Conservation (phyloP, 306 rosid genomes). For the Rosa multiflora region DNA sequence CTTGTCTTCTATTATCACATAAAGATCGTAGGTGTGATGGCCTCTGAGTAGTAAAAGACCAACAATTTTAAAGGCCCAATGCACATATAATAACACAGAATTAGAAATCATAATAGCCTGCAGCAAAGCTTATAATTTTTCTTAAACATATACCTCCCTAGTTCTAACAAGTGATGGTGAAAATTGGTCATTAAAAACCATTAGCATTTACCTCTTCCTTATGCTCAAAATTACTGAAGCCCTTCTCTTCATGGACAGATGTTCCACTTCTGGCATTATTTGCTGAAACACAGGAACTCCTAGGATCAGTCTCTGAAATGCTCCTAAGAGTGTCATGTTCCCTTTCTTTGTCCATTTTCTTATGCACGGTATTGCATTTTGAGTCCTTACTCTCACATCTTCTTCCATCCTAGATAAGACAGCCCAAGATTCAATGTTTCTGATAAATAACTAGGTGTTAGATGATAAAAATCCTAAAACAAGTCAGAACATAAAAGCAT, state of each 20-base stretch:
- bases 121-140: neutral
- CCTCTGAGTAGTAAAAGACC: neutral
- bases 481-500: slow-evolving; percentile 16
- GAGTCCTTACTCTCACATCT: slow-evolving; percentile 39
- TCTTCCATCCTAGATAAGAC: slow-evolving; percentile 54
- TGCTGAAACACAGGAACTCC: slow-evolving; percentile 26
- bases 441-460: slow-evolving; percentile 13
- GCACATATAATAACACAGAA: neutral
- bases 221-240: slow-evolving; percentile 27
- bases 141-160: neutral
- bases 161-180: neutral
- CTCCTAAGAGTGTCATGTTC: slow-evolving; percentile 26
- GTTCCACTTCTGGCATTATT: slow-evolving; percentile 36
- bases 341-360: slow-evolving; percentile 31
- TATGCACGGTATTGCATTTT: slow-evolving; percentile 32
- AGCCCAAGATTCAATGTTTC: slow-evolving; percentile 22
- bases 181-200: slow-evolving; percentile 17
- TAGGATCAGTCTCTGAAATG: slow-evolving; percentile 36
- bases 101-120: neutral
- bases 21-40: neutral
- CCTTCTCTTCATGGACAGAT: slow-evolving; percentile 26
- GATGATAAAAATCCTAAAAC: slow-evolving; percentile 13
- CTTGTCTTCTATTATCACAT: neutral
- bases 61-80: neutral
- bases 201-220: slow-evolving; percentile 39